These are phyloP conservation scores for Lachnellula hyalina DNA, from an alignment of 2,329 filamentous ascomycete genomes.

Conservation along the genomic window DNA sequence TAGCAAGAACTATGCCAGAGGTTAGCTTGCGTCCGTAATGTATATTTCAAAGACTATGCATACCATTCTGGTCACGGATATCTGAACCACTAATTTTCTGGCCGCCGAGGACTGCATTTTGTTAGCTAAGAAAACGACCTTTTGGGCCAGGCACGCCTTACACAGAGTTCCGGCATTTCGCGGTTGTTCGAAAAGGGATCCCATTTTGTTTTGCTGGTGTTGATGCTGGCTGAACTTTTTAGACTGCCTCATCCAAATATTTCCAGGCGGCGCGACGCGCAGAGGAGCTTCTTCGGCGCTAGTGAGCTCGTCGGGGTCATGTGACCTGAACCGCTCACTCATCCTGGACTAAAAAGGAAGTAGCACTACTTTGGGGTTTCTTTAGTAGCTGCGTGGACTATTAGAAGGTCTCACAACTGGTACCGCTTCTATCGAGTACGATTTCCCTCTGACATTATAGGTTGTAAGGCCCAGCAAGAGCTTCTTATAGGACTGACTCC, in stretches of 20 bases:
- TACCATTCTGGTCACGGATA: slow-evolving; percentile 95
- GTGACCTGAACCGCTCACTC: no score
- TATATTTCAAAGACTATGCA: slow-evolving; percentile 25
- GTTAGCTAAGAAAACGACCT: slow-evolving; percentile 17
- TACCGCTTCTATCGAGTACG: no score
- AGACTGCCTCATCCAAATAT: background rate
- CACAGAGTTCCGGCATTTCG: slow-evolving; percentile 88
- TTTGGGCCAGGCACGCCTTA: slow-evolving; percentile 34
- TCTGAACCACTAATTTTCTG: slow-evolving; percentile 96
- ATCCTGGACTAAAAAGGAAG: no score
- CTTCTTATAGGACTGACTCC: no score
- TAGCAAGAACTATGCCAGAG: slow-evolving; percentile 67
- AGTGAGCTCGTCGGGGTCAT: background rate
- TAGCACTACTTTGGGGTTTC: no score
- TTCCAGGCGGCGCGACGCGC: background rate
- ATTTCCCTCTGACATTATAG: no score
- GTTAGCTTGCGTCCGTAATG: slow-evolving; percentile 12
- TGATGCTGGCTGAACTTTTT: slow-evolving; percentile 11
- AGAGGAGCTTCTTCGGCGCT: background rate
- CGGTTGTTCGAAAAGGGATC: slow-evolving; percentile 92
- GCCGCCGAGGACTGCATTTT: slow-evolving; percentile 71
- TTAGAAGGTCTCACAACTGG: no score
- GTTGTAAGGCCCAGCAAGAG: no score
- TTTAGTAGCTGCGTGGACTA: no score
- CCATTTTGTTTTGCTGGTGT: slow-evolving; percentile 52